Conservation (phyloP, 176 grass and related monocot species). For the Pharus latifolius region DNA sequence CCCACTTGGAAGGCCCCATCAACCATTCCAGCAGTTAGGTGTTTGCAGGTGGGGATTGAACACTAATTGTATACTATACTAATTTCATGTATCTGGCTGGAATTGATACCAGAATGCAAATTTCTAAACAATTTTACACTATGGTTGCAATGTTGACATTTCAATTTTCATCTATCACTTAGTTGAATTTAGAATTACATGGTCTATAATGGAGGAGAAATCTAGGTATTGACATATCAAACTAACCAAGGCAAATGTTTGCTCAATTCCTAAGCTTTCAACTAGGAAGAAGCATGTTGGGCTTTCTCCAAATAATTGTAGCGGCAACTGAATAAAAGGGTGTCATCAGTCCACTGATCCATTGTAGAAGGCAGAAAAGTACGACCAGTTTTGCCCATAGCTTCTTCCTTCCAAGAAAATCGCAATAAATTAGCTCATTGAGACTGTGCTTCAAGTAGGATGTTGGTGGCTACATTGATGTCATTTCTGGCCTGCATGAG, state of each 20-base stretch:
- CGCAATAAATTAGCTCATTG: slow-evolving; percentile 17
- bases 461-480: slow-evolving; percentile 80
- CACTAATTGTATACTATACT: no score
- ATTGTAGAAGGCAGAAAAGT: background rate
- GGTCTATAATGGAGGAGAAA: slow-evolving; percentile 5
- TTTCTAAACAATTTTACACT: slow-evolving; percentile 26
- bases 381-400: background rate
- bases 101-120: background rate
- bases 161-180: slow-evolving; percentile 16
- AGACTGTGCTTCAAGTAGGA: slow-evolving; percentile 81
- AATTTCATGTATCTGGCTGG: background rate
- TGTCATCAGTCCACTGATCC: background rate
- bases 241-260: slow-evolving; percentile 10
- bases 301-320: background rate
- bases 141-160: slow-evolving; percentile 8
- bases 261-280: slow-evolving; percentile 10
- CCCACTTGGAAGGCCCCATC: no score
- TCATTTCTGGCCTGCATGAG: slow-evolving; percentile 77
- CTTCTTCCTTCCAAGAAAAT: background rate
- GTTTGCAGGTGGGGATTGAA: no score
- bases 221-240: slow-evolving; percentile 31
- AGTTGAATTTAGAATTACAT: slow-evolving; percentile 14
- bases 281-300: background rate
- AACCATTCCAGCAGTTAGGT: no score
- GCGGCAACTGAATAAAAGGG: background rate